Conservation (phyloP, 2,329 filamentous ascomycete genomes). For the Curvularia eragrostidis region DNA sequence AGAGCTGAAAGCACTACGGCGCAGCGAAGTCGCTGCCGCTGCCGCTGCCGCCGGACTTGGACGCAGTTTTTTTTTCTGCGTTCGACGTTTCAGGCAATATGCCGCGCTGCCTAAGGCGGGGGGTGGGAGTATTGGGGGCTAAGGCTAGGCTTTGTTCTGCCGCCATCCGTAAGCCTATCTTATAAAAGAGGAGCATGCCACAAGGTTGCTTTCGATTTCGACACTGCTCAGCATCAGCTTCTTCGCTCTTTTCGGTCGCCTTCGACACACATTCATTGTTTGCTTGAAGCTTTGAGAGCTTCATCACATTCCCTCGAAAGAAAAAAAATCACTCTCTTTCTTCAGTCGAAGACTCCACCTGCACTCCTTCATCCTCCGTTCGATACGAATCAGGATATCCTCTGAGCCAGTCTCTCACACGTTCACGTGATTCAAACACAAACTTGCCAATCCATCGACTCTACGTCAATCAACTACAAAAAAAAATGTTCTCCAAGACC, state of each 20-base stretch:
- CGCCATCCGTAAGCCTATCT: not conserved
- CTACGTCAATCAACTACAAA: slow-evolving; percentile 5
- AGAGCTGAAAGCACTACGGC: slow-evolving; percentile 10
- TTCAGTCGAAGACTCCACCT: slow-evolving; percentile 9
- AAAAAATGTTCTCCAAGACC: slow-evolving; percentile 29
- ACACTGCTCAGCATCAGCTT: slow-evolving; percentile 3
- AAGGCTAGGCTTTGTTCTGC: not conserved
- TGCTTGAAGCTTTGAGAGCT: slow-evolving; percentile 14
- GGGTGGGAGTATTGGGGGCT: not conserved
- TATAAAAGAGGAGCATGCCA: not conserved
- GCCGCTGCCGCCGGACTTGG: slow-evolving; percentile 14
- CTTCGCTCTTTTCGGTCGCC: slow-evolving; percentile 1
- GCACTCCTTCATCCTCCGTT: slow-evolving; percentile 8
- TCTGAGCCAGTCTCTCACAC: not conserved
- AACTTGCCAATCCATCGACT: not conserved
- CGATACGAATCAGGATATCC: slow-evolving; percentile 1
- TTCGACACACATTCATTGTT: slow-evolving; percentile 6
- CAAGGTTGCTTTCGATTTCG: not conserved
- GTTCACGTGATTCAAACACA: not conserved
- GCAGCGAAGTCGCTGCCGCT: slow-evolving; percentile 14
- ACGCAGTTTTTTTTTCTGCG: slow-evolving; percentile 6
- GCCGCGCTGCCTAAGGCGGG: slow-evolving; percentile 1
- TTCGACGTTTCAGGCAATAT: slow-evolving; percentile 3
- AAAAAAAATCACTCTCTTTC: slow-evolving; percentile 8
- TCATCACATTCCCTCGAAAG: slow-evolving; percentile 12